phyloP scores from a whole-genome alignment of 2,329 filamentous ascomycete species.

The Trichoderma citrinoviride region DNA sequence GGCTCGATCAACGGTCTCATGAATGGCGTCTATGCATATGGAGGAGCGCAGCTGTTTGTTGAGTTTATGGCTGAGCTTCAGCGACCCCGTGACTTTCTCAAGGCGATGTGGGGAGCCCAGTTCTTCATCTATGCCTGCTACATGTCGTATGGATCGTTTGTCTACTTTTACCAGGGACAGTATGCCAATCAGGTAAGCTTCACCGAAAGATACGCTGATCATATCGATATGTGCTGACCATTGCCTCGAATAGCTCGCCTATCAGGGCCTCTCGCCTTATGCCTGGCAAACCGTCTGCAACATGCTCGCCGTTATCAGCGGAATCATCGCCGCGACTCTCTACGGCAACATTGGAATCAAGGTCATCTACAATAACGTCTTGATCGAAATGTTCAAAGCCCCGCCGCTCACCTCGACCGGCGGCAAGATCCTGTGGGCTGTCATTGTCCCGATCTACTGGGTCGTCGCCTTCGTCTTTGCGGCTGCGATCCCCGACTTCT shows the following conservation, averaged over 20 bases:
- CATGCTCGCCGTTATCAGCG: conserved; percentile 42
- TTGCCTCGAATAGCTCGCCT: conserved; percentile 39
- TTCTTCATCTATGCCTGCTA: conserved; percentile 43
- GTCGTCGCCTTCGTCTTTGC: conserved; percentile 53
- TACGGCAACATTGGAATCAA: conserved; percentile 57
- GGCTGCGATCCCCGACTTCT: conserved; percentile 53
- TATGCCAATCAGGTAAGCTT: conserved; percentile 34
- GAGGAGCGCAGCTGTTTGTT: conserved; percentile 57
- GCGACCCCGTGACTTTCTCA: conserved; percentile 44
- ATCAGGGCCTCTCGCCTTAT: conserved; percentile 43
- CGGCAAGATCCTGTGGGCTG: conserved; percentile 52
- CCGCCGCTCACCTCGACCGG: conserved; percentile 46
- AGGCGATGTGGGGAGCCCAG: conserved; percentile 42
- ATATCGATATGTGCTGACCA: background rate
- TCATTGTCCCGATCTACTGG: conserved; percentile 57
- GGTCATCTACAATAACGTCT: conserved; percentile 52
- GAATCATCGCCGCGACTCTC: conserved; percentile 46
- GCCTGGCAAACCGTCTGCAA: conserved; percentile 46
- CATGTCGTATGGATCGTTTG: conserved; percentile 42
- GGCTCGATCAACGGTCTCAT: conserved; percentile 28
- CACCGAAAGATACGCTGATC: background rate
- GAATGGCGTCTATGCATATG: conserved; percentile 53
- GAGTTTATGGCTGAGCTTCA: conserved; percentile 55
- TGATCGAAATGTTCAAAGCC: conserved; percentile 48
- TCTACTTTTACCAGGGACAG: conserved; percentile 43